Evolutionary conservation across 208 protist species (phyloP).

Genomic region (Trypanosoma brucei): DNA sequence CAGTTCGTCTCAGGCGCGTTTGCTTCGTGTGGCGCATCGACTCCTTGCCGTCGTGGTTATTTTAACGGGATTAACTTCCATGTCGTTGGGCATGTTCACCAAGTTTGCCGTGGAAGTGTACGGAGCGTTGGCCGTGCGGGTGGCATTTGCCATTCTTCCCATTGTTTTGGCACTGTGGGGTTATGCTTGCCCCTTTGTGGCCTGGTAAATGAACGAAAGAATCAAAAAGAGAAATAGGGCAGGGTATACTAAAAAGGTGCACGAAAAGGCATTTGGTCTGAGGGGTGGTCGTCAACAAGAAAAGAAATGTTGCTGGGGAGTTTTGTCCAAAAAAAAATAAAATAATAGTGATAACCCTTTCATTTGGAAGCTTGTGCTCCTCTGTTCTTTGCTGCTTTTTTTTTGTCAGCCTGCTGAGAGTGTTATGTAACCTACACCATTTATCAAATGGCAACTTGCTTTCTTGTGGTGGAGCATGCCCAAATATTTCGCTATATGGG

Average conservation of each 20-base stretch:
- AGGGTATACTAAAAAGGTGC: neutral
- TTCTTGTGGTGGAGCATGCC: no score
- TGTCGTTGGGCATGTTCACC: constrained; percentile 24
- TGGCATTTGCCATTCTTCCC: constrained; percentile 17
- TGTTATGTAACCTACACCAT: no score
- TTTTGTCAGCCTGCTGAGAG: no score
- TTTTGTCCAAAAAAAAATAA: no score
- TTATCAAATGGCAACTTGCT: no score
- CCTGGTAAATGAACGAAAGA: neutral
- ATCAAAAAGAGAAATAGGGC: neutral
- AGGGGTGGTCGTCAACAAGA: no score
- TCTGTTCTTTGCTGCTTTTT: no score
- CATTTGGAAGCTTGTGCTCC: no score
- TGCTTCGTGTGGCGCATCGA: constrained; percentile 11
- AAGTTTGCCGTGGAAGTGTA: constrained; percentile 17
- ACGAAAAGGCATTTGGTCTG: no score
- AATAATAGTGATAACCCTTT: no score
- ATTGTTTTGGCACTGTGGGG: constrained; percentile 17
- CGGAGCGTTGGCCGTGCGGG: neutral
- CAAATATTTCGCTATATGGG: no score
- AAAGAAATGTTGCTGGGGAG: no score
- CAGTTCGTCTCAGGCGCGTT: neutral
- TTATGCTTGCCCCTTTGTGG: constrained; percentile 2
- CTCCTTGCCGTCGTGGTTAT: constrained; percentile 5
- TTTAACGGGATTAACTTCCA: constrained; percentile 8